Percentiles rank a stretch among this genome's conserved stretches.
Evolutionary conservation across 306 rosid species (phyloP).

Genomic region (Rosa chinensis): DNA sequence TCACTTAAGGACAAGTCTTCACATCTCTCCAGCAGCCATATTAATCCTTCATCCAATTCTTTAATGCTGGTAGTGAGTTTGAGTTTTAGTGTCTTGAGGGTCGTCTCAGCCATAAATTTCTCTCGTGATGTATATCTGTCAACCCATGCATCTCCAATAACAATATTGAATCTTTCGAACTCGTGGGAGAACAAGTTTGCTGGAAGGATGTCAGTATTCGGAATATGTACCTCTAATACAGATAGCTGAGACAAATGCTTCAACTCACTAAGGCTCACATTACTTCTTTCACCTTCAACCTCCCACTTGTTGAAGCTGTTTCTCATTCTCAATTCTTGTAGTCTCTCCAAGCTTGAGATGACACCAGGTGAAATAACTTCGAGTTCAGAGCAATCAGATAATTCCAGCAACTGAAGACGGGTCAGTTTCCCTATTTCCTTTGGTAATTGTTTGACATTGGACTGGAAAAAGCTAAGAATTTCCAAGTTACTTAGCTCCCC

Average conservation of each 20-base stretch:
- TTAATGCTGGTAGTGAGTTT: no score
- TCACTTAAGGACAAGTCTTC: no score
- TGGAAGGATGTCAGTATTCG: slow-evolving; percentile 12
- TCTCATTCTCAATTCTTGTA: slow-evolving; percentile 43
- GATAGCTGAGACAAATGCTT: slow-evolving; percentile 24
- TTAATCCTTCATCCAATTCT: no score
- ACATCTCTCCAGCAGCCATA: no score
- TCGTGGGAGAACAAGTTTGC: slow-evolving; percentile 17
- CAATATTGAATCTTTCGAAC: slow-evolving; percentile 31
- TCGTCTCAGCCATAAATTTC: no score
- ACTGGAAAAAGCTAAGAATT: slow-evolving; percentile 40
- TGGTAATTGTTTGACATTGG: slow-evolving; percentile 34
- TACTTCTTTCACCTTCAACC: neutral
- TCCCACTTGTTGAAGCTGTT: slow-evolving; percentile 31
- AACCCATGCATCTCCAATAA: slow-evolving; percentile 29
- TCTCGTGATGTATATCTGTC: no score
- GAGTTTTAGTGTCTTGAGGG: no score
- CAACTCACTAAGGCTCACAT: slow-evolving; percentile 33
- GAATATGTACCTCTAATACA: slow-evolving; percentile 31
- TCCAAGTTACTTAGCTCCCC: slow-evolving; percentile 35
- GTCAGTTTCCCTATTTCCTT: slow-evolving; percentile 2
- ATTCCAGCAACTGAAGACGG: slow-evolving; percentile 38
- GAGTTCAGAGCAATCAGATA: slow-evolving; percentile 34
- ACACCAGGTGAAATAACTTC: slow-evolving; percentile 22
- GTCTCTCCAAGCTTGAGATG: slow-evolving; percentile 28